A percentile compares a stretch with the other conserved stretches of the same genome.
These are phyloP conservation scores for Ophiocordyceps australis DNA, from an alignment of 2,329 filamentous ascomycete genomes.

Conservation along the genomic window DNA sequence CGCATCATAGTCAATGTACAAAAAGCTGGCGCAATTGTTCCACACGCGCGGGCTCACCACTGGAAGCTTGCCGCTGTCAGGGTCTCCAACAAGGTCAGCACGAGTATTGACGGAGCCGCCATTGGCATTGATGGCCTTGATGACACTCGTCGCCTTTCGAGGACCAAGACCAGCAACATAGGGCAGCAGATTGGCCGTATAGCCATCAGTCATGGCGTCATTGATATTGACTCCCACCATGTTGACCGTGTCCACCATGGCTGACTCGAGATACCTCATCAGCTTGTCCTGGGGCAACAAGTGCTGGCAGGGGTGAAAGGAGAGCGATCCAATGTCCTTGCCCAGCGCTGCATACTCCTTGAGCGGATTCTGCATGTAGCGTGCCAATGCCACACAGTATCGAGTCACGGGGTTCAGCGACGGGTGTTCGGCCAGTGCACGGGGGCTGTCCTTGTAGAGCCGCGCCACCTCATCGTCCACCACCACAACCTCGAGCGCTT, in stretches of 20 bases:
- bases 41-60: slow-evolving; percentile 83
- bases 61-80: slow-evolving; percentile 56
- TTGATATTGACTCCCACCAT: slow-evolving; percentile 91
- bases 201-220: slow-evolving; percentile 65
- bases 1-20: slow-evolving; percentile 79
- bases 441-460: slow-evolving; percentile 78
- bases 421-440: slow-evolving; percentile 66
- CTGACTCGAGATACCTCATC: slow-evolving; percentile 73
- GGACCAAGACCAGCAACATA: slow-evolving; percentile 86
- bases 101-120: slow-evolving; percentile 71
- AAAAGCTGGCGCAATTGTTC: slow-evolving; percentile 93
- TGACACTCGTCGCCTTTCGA: slow-evolving; percentile 62
- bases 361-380: slow-evolving; percentile 88
- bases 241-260: slow-evolving; percentile 97
- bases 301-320: slow-evolving; percentile 80
- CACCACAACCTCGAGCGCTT: slow-evolving; percentile 72
- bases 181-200: slow-evolving; percentile 73
- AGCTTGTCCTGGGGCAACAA: slow-evolving; percentile 79
- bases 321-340: slow-evolving; percentile 69
- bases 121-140: slow-evolving; percentile 74
- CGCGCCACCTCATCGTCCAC: slow-evolving; percentile 97
- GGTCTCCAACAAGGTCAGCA: slow-evolving; percentile 76
- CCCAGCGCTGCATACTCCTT: slow-evolving; percentile 92
- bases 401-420: slow-evolving; percentile 59
- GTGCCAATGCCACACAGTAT: slow-evolving; percentile 78